Evolutionary conservation across 495 filamentous ascomycete genomes (phyloP), one percentile per base, ranked within the genome.

Genomic region (Lichenothelia convexa): DNA sequence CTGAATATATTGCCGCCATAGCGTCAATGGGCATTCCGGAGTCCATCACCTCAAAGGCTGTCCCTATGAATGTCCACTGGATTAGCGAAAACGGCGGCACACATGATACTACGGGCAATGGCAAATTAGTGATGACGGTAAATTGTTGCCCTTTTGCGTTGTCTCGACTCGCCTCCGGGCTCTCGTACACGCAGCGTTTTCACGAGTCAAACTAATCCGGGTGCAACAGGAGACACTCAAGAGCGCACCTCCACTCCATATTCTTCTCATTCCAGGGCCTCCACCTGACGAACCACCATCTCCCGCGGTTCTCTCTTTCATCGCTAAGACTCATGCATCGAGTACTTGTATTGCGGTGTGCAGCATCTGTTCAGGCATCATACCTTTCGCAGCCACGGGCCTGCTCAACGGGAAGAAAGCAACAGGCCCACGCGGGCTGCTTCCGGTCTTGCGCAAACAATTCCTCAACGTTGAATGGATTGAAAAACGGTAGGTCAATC

Each of bases 351-450:
- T n/a, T n/a, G 64, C 67, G 15, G 61, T 74, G 26, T 42, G 74
- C 40, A 59, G 59, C 40, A 51, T 76, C 12, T 75, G 71, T 53
- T 66, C 66, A 1, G 70, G 65, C 4, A 58, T 65, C 7, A 53
- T 62, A 20, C 15, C 68, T 1, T 57, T 61, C 17, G 67, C 60
- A 8, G 51, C 61, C 15, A 62, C 67, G 0, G 70, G 70, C 0
- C 36, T 76, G 8, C 40, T 67, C 5, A 57, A 59, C 34, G 68
- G 64, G 0, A 59, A 51, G 40, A 48, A 41, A 12, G 64, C 53
- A 1, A 68, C 68, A 8, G 68, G 66, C 5, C 72, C 72, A 0
- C 48, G 67, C 15, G 49, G 54, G 2, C n/a, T 73, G 32, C 55
- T 73, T 39, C 50, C 54, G 1, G 27, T 45, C 13, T 46, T 75